Evolutionary conservation across 2,329 filamentous ascomycete species (phyloP), one percentile per base, ranked within the genome.

Genomic region (Knoxdaviesia capensis): DNA sequence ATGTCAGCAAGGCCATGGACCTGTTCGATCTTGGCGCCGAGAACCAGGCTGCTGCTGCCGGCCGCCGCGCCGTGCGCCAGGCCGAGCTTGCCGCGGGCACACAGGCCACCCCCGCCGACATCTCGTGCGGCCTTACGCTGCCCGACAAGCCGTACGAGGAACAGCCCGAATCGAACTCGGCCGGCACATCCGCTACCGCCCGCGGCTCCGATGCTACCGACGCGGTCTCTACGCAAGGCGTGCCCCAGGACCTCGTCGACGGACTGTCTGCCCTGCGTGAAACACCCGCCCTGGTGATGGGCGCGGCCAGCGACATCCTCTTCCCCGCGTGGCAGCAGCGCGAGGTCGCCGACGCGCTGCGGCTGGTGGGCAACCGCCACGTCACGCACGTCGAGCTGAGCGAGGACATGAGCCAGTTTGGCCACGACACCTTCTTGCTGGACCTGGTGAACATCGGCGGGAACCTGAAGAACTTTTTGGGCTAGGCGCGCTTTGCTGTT

Each of bases 1-100:
- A 98, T 57, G 84, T 98, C 44, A 93, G 85, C 57, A 98, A 98
- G 61, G 90, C 90, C 5, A 98, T 98, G 90, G 90, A 98, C 55
- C 67, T 98, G 8, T 98, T 98, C 57, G 90, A 98, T 53, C 71
- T 98, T 0, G 86, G 90, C 29, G 64, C 65, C 39, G 69, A 74
- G 36, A 77, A 80, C 53, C 83, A 87, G 54, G 58, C 63, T 4
- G 73, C 69, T 20, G 74, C 81, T 2, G 64, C 64, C 20, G 54
- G 64, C 32, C 71, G 85, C 31, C 68, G 87, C 10, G 64, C 68
- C 9, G 66, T 73, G 43, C 75, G 79, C 39, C 62, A 69, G 46
- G 59, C 63, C 38, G 70, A 71, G 40, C 60, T 87, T 2, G 64
- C 70, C 28, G 62, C 65, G 1, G 64, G 64, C 5, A 65, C 74